Conservation (phyloP, 129 eudicot genomes). For the Gnaphalium uliginosum region DNA sequence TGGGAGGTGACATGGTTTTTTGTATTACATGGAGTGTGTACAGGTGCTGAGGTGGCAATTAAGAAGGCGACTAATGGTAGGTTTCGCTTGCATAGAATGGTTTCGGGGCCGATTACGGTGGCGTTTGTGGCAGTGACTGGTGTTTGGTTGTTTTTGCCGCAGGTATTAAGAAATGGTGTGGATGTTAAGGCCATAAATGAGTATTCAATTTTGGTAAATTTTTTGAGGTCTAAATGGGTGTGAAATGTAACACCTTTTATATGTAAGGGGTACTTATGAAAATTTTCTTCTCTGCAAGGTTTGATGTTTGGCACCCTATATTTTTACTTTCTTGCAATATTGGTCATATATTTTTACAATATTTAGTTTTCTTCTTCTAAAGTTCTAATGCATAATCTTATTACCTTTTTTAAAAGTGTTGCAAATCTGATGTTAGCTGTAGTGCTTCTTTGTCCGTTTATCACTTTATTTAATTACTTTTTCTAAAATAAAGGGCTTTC, state of each 20-base stretch:
- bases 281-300: not conserved
- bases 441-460: no score
- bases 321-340: not conserved
- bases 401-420: no score
- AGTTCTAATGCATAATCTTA: no score
- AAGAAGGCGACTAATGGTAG: constrained; percentile 43
- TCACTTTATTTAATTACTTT: no score
- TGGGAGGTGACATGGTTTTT: constrained; percentile 81
- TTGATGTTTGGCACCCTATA: not conserved
- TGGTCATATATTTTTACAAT: no score
- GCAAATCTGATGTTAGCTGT: no score
- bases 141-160: constrained; percentile 66
- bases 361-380: no score
- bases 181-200: constrained; percentile 50
- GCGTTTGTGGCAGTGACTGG: constrained; percentile 59
- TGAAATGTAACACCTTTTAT: not conserved
- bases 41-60: constrained; percentile 46
- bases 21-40: constrained; percentile 55
- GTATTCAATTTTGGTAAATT: constrained; percentile 21
- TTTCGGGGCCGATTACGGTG: constrained; percentile 53
- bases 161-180: constrained; percentile 42
- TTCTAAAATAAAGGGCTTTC: no score
- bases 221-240: constrained; percentile 25
- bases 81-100: constrained; percentile 39
- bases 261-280: not conserved